Conservation (phyloP, 1,284 basidiomycete genomes). For the Sanghuangporus weigelae region DNA sequence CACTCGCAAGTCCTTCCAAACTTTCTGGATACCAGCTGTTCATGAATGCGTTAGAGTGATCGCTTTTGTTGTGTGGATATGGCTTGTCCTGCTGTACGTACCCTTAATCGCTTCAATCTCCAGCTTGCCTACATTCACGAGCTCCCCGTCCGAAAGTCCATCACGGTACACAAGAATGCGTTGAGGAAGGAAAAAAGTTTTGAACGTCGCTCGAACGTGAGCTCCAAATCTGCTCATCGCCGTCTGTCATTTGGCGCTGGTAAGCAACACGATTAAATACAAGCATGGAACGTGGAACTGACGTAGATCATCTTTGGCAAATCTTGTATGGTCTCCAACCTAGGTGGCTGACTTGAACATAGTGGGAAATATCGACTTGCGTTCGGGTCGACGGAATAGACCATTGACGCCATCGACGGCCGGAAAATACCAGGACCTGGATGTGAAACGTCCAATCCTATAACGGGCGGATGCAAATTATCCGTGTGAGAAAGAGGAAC, state of each 20-base stretch:
- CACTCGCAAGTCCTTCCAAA: background rate
- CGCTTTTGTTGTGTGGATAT: background rate
- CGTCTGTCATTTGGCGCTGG: background rate
- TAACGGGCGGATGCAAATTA: background rate
- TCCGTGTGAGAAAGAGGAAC: background rate
- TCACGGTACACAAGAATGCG: constrained; percentile 33
- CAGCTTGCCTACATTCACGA: constrained; percentile 23
- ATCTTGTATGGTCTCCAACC: constrained; percentile 15
- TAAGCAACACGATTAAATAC: too few relatives aligned
- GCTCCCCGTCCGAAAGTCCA: constrained; percentile 38
- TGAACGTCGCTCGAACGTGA: background rate
- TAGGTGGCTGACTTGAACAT: constrained; percentile 9
- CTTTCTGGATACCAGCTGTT: constrained; percentile 14
- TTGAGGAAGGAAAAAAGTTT: constrained; percentile 13
- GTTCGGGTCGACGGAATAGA: constrained; percentile 29
- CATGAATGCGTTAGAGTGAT: background rate
- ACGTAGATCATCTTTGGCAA: constrained; percentile 17
- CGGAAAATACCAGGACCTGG: constrained; percentile 29
- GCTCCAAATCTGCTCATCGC: constrained; percentile 17
- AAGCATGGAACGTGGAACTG: background rate
- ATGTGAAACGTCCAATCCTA: constrained; percentile 40
- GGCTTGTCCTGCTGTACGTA: constrained; percentile 13
- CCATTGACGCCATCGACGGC: constrained; percentile 35
- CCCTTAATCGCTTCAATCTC: constrained; percentile 29
- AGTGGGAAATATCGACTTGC: constrained; percentile 21